A percentile compares a stretch with the other conserved stretches of the same genome.
Conservation (phyloP, 1,139 yeast species). For the Candida glucosophila region DNA sequence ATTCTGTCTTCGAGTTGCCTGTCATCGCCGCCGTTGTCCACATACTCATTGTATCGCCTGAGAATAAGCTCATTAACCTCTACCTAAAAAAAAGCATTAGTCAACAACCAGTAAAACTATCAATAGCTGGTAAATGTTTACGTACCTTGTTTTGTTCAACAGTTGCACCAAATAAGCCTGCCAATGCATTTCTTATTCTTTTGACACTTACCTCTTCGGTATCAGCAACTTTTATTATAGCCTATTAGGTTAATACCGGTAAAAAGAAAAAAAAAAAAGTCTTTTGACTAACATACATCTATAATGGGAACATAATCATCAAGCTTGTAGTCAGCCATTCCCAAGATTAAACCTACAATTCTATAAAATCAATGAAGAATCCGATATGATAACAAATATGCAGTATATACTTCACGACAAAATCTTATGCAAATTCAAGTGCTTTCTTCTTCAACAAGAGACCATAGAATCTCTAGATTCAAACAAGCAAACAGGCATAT, state of each 20-base stretch:
- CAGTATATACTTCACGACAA: no score
- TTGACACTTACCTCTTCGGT: conserved; percentile 66
- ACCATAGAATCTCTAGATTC: no score
- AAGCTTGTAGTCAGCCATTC: conserved; percentile 14
- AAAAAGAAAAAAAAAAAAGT: neutral
- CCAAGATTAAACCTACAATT: no score
- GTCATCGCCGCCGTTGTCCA: conserved; percentile 28
- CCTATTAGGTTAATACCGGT: conserved; percentile 34
- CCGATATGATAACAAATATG: no score
- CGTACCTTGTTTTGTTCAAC: conserved; percentile 42
- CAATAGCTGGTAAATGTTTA: conserved; percentile 5
- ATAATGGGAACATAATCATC: conserved; percentile 52
- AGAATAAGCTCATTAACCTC: conserved; percentile 54
- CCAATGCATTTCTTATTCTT: conserved; percentile 60
- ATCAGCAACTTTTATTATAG: conserved; percentile 68
- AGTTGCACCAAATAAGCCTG: conserved; percentile 54
- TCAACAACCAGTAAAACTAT: neutral
- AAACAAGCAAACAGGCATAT: no score
- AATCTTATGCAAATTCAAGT: no score
- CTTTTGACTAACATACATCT: conserved; percentile 40
- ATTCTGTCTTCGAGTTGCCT: no score
- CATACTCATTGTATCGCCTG: conserved; percentile 45
- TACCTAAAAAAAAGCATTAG: conserved; percentile 22
- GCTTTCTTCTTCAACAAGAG: no score
- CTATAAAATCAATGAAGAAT: no score